Base-by-base conservation (phyloP, 1,284 basidiomycete species). In the Rhodotorula sp. region DNA sequence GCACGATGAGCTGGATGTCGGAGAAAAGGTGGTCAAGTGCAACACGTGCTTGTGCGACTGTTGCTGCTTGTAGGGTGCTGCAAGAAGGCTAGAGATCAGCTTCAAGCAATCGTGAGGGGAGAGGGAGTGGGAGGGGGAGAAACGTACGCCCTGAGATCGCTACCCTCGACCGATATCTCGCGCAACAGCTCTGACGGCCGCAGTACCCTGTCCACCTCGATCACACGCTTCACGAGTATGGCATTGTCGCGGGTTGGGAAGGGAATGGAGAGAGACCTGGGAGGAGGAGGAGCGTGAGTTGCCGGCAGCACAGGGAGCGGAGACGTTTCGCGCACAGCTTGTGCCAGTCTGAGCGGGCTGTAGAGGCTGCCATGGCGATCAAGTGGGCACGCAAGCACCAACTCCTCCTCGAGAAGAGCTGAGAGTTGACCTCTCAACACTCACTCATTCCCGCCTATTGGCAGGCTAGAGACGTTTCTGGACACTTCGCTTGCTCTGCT, bases 1-100 rank as follows among this genome's bases (percentile, higher is more conserved):
- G 72, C 6, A 77, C 75, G 19, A 79, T 66, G 77, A 83, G 73
- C 83, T 93, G 48, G 85, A 86, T 29, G 86, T 88, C 70, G 83
- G 83, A 57, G 67, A 81, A 61, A 84, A 89, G 76, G 86, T 93
- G 78, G 52, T 78, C 77, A 32, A 79, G 71, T 11, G 78, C 77
- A 2, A 79, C 78, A 17, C 78, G 67, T 1, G 77, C 77, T 57
- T 78, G 77, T 2, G 74, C 48, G 11, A 78, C 71, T 4, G 76
- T 76, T 7, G 70, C 59, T 2, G 77, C 77, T 7, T 49, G 54
- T 48, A 77, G 72, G 1, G 53, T 47, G n/a, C 73, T 76, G 57
- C 19, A 11, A 7, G 13, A 17, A 10, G 10, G 24, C n/a, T n/a
- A 19, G 48, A 11, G 36, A 20, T 9, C 34, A 29, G 52, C 22